Evolutionary conservation across 257 asterid genomes (phyloP), one percentile per base, ranked within the genome.

Genomic region (Penstemon eatonii): DNA sequence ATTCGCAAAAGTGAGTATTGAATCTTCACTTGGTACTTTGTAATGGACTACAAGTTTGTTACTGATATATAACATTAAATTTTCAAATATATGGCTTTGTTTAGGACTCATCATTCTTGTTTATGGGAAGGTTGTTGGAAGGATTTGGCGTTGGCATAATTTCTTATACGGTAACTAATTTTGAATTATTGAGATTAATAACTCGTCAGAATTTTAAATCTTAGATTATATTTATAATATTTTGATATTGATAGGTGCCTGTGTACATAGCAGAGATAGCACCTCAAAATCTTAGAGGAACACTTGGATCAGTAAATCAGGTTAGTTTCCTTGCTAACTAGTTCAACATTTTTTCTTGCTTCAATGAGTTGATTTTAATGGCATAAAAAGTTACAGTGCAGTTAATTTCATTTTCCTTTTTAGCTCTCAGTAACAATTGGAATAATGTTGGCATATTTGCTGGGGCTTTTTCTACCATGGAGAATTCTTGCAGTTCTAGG

Each of bases 141-240:
- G 98, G 98, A 25, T 87, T 89, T 70, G 98, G 98, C 4, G 96
- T 92, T 12, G 96, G 98, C 75, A 83, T 92, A 67, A 92, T 92
- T 46, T 92, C 98, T 60, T 92, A 87, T 74, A 85, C 96, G 89
- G 98, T 91, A 81, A 75, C 45, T 74, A 60, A 15, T 4, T 11
- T 49, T 11, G 55, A 65, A 47, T 57, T 25, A 47, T 73, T 59
- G 43, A 10, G 42, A 45, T 51, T 46, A 45, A 6, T 6, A n/a
- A 37, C 60, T 59, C 4, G 39, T 73, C 58, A 40, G 57, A 33
- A 50, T 49, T 47, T 39, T 54, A 59, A 40, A n/a, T 44, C 52
- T 67, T 58, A 37, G 54, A 55, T 66, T 8, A 56, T 60, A 63
- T 56, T 61, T 4, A 0, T 63, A 64, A 61, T 66, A 42, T 66